A percentile compares a stretch with the other conserved stretches of the same genome.
Evolutionary conservation across 1,284 basidiomycete species (phyloP).

Genomic region (Phellinidium pouzarii): DNA sequence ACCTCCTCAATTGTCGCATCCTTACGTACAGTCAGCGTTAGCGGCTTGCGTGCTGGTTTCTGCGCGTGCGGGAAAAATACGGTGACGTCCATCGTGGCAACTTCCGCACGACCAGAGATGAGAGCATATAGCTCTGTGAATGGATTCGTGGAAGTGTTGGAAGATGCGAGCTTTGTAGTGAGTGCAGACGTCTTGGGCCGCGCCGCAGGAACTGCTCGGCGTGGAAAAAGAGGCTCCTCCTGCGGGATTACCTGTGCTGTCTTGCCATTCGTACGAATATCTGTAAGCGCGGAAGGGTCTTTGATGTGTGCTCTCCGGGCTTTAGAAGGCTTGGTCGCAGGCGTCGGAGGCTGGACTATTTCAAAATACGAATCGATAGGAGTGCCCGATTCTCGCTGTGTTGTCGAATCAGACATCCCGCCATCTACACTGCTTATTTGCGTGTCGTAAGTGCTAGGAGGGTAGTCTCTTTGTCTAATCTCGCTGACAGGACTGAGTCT

Average conservation of each 20-base stretch:
- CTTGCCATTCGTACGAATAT: conserved; percentile 21
- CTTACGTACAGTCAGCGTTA: conserved; percentile 69
- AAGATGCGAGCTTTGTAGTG: conserved; percentile 55
- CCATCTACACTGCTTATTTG: conserved; percentile 7
- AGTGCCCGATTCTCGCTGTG: conserved; percentile 22
- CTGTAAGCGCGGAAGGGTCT: neutral
- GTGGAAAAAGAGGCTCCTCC: conserved; percentile 36
- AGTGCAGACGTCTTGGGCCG: conserved; percentile 49
- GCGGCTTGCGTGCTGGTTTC: conserved; percentile 49
- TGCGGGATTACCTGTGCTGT: neutral
- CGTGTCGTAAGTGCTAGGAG: neutral
- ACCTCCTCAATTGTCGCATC: conserved; percentile 95
- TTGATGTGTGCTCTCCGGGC: neutral
- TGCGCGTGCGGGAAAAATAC: conserved; percentile 86
- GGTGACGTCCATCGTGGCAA: conserved; percentile 58
- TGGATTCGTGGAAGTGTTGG: conserved; percentile 60
- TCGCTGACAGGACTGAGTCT: conserved; percentile 68
- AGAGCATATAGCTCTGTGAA: conserved; percentile 78
- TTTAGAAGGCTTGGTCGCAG: neutral
- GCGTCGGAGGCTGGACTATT: conserved; percentile 34
- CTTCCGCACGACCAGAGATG: conserved; percentile 67
- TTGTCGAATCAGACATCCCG: conserved; percentile 13
- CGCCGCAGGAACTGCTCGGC: conserved; percentile 39
- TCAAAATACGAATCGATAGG: conserved; percentile 37
- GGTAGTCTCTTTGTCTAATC: conserved; percentile 24